Conservation (phyloP, 352 stramenopile species). For the Phytophthora parvispora region DNA sequence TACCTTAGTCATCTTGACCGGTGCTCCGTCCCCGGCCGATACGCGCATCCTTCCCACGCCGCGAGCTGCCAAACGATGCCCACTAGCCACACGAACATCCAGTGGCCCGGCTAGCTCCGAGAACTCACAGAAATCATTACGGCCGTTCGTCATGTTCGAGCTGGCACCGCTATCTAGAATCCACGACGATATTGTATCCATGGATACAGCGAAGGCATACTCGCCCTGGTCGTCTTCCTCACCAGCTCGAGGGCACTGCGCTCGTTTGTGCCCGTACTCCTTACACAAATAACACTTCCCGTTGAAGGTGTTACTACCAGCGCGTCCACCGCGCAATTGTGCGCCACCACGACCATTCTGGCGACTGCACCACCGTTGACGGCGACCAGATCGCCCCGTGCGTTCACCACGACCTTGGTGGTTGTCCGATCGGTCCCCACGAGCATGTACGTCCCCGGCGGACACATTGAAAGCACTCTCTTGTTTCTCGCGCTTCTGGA, state of each 20-base stretch:
- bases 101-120: background rate
- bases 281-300: slow-evolving; percentile 17
- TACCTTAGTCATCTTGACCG: slow-evolving; percentile 16
- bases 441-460: background rate
- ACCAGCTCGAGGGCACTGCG: background rate
- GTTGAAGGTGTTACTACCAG: background rate
- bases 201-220: slow-evolving; percentile 4
- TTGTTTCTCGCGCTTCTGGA: background rate
- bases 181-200: background rate
- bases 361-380: background rate
- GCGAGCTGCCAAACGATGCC: slow-evolving; percentile 16
- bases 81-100: slow-evolving; percentile 8
- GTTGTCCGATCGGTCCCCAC: background rate
- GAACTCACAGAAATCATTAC: slow-evolving; percentile 14
- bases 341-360: background rate
- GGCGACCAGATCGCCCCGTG: background rate
- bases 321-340: background rate
- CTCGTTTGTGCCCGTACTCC: slow-evolving; percentile 9
- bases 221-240: background rate
- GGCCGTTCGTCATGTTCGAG: slow-evolving; percentile 25
- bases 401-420: background rate
- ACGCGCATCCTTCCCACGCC: slow-evolving; percentile 19
- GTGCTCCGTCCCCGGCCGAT: background rate
- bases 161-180: slow-evolving; percentile 34
- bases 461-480: background rate